Evolutionary conservation across 768 basidiomycete species (phyloP).

Genomic region (Lentinula raphanica): DNA sequence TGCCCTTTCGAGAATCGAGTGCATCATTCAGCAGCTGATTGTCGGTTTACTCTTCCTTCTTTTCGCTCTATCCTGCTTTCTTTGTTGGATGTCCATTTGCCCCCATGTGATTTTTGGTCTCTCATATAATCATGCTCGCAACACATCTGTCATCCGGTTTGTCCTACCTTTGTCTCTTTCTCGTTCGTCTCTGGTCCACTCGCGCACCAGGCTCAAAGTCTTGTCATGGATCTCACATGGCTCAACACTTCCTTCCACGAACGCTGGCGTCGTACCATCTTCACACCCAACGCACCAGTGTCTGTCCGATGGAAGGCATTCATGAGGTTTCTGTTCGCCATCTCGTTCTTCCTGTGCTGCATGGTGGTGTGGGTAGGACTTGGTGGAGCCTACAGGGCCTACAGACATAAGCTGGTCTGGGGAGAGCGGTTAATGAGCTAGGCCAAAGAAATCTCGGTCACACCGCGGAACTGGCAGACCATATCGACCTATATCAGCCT

Average conservation of each 20-base stretch:
- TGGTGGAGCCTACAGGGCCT: slow-evolving; percentile 65
- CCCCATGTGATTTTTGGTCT: background rate
- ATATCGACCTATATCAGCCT: too few species aligned
- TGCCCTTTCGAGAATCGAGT: background rate
- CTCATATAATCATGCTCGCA: background rate
- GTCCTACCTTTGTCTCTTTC: background rate
- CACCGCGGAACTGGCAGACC: background rate
- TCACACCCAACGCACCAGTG: slow-evolving; percentile 67
- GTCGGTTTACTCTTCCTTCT: background rate
- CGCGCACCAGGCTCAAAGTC: slow-evolving; percentile 50
- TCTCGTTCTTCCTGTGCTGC: slow-evolving; percentile 52
- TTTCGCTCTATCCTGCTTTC: background rate
- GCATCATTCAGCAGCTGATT: background rate
- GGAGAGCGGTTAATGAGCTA: slow-evolving; percentile 74
- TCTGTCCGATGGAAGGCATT: slow-evolving; percentile 64
- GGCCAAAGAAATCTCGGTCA: slow-evolving; percentile 6
- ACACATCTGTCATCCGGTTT: too few species aligned
- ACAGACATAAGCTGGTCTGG: slow-evolving; percentile 73
- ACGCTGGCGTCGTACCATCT: slow-evolving; percentile 70
- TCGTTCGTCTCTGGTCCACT: background rate
- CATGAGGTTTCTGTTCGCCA: slow-evolving; percentile 55
- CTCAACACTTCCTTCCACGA: slow-evolving; percentile 75
- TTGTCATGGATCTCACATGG: slow-evolving; percentile 66
- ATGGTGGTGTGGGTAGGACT: slow-evolving; percentile 59
- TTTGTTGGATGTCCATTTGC: slow-evolving; percentile 7